Conservation (phyloP, 768 basidiomycete genomes). For the Mycena venus region DNA sequence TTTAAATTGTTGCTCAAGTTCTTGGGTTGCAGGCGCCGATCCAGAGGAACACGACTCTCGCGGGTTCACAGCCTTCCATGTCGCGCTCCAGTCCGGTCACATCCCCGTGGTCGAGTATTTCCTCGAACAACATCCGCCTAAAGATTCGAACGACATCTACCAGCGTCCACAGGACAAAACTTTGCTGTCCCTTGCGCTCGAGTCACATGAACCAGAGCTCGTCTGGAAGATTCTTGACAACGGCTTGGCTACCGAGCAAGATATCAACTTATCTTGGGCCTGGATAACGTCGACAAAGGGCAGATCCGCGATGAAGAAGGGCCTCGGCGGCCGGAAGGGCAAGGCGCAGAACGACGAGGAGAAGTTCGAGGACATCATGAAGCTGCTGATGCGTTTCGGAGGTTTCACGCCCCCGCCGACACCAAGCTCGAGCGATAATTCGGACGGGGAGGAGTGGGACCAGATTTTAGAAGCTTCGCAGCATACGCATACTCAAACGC, state of each 20-base stretch:
- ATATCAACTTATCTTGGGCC: conserved; percentile 66
- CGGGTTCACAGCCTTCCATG: conserved; percentile 75
- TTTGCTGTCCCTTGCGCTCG: conserved; percentile 68
- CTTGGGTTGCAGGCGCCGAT: conserved; percentile 68
- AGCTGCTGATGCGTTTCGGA: conserved; percentile 65
- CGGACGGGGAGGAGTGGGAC: conserved; percentile 28
- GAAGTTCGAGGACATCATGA: conserved; percentile 64
- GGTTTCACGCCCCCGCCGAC: conserved; percentile 63
- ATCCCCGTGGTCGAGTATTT: conserved; percentile 69
- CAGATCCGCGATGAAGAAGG: conserved; percentile 39
- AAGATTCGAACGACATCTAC: conserved; percentile 65
- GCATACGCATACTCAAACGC: conserved; percentile 7
- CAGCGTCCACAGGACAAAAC: conserved; percentile 53
- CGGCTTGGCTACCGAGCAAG: conserved; percentile 61
- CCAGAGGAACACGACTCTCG: conserved; percentile 75
- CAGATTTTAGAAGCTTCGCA: conserved; percentile 6
- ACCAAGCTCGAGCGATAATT: conserved; percentile 29
- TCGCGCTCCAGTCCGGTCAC: conserved; percentile 69
- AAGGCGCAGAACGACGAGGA: conserved; percentile 40
- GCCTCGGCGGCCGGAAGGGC: conserved; percentile 34
- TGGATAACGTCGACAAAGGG: conserved; percentile 56
- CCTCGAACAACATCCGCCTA: conserved; percentile 71
- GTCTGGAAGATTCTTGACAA: conserved; percentile 76
- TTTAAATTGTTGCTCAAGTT: conserved; percentile 30
- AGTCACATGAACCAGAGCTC: conserved; percentile 72